Evolutionary conservation across 176 grass and related monocot genomes (phyloP).

Genomic region (Saccharum officinarum): DNA sequence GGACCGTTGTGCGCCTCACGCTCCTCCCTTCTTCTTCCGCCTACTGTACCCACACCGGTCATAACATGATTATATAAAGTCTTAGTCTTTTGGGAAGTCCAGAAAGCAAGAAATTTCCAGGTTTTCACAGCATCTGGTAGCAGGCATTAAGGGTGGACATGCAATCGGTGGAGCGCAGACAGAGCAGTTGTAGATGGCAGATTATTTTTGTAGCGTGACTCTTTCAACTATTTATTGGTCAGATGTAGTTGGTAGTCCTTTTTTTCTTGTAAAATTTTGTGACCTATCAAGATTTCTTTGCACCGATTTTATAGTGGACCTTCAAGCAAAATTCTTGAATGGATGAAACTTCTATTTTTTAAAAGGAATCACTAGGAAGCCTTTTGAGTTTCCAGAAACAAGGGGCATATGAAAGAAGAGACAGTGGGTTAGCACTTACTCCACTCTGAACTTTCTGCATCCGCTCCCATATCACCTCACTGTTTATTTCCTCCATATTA

Average conservation of each 20-base stretch:
- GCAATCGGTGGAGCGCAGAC: not conserved
- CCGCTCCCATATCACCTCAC: not conserved
- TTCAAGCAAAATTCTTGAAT: not conserved
- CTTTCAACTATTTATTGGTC: not conserved
- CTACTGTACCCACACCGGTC: not conserved
- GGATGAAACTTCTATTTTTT: not conserved
- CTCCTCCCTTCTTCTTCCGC: too few relatives aligned
- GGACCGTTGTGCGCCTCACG: too few relatives aligned
- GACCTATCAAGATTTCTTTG: not conserved
- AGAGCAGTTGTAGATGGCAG: not conserved
- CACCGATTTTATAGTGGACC: not conserved
- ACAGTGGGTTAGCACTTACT: not conserved
- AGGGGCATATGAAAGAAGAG: not conserved
- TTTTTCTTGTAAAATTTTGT: not conserved
- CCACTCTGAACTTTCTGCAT: not conserved
- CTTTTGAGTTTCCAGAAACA: not conserved
- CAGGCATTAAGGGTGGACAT: not conserved
- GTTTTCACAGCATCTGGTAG: not conserved
- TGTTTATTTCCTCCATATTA: not conserved
- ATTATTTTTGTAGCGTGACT: not conserved
- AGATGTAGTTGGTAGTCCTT: not conserved
- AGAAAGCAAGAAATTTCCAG: not conserved
- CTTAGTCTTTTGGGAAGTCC: not conserved
- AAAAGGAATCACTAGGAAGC: not conserved
- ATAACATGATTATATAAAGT: too few relatives aligned